Conservation (phyloP, 1,139 yeast species). For the Trichomonascaceae sp. region DNA sequence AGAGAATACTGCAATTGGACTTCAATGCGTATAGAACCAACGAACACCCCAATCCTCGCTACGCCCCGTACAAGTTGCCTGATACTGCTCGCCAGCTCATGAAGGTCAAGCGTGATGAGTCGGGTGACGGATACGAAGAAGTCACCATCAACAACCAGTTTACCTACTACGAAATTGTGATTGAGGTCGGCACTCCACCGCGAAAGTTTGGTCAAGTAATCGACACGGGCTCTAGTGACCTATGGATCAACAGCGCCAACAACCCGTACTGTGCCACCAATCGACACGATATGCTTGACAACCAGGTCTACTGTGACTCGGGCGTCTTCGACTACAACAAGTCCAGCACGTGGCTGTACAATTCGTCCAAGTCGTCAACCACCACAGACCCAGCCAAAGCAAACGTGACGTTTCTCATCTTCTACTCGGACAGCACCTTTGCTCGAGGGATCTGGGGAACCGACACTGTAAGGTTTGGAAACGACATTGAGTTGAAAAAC, state of each 20-base stretch:
- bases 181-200: constrained; percentile 13
- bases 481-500: constrained; percentile 5
- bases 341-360: constrained; percentile 8
- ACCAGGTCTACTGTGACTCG: constrained; percentile 1
- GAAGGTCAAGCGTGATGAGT: too few relatives aligned
- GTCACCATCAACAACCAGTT: constrained; percentile 1
- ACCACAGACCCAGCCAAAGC: constrained; percentile 9
- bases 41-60: neutral
- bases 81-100: neutral
- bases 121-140: neutral
- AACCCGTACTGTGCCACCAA: constrained; percentile 17
- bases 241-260: constrained; percentile 34
- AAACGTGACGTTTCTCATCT: constrained; percentile 28
- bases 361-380: constrained; percentile 7
- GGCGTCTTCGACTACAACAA: constrained; percentile 10
- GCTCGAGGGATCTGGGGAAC: constrained; percentile 54
- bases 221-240: constrained; percentile 60
- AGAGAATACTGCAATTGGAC: too few relatives aligned
- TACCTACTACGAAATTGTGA: constrained; percentile 6
- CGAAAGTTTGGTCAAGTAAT: constrained; percentile 19
- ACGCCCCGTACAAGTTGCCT: neutral
- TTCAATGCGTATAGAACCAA: too few relatives aligned
- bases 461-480: constrained; percentile 34
- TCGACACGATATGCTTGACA: neutral
- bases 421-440: constrained; percentile 47